Conservation (phyloP, 148 eudicot species). For the Rheum nobile region DNA sequence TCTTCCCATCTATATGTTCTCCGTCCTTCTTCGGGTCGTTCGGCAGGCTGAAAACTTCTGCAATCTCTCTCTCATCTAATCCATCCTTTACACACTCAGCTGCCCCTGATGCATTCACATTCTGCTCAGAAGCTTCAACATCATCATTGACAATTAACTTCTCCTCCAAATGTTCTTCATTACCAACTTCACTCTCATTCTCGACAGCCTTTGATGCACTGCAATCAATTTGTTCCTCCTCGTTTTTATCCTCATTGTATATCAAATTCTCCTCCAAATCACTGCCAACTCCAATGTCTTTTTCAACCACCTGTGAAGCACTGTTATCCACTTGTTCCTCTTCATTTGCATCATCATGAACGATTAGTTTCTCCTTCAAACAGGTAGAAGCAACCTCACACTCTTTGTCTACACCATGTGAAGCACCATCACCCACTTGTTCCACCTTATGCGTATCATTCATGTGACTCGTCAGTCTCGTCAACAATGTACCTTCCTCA, state of each 20-base stretch:
- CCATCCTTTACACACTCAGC: conserved; percentile 19
- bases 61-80: conserved; percentile 16
- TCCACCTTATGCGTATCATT: conserved; percentile 17
- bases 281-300: background rate
- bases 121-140: conserved; percentile 13
- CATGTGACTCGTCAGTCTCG: conserved; percentile 13
- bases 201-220: background rate
- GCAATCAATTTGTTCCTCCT: background rate
- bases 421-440: conserved; percentile 14
- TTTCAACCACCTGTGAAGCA: background rate
- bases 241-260: background rate
- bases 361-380: background rate
- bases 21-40: conserved; percentile 20
- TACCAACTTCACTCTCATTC: background rate
- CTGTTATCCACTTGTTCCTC: background rate
- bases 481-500: conserved; percentile 14
- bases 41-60: conserved; percentile 15
- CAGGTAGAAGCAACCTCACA: background rate
- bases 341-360: background rate
- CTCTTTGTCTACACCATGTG: conserved; percentile 14
- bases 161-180: conserved; percentile 7
- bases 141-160: conserved; percentile 20
- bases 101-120: conserved; percentile 14
- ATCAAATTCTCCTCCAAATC: conserved; percentile 7
- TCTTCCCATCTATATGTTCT: conserved; percentile 9